phyloP scores from a whole-genome alignment of 2,329 filamentous ascomycete species.

The Cadophora malorum region DNA sequence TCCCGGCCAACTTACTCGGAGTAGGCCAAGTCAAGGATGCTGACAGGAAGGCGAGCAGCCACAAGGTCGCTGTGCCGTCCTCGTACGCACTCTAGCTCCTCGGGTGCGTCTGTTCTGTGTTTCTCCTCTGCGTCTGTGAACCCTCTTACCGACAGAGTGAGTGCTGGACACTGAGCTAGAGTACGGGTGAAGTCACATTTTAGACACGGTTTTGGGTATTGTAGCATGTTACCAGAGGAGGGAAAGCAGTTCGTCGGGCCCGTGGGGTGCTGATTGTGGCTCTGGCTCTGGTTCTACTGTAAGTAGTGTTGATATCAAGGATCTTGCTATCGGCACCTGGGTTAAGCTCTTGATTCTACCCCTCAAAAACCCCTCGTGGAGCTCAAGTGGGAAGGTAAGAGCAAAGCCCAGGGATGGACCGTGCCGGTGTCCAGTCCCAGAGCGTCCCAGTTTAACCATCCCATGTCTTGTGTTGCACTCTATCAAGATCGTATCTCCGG shows the following conservation, averaged over 20 bases:
- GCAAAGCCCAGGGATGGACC: conserved; percentile 14
- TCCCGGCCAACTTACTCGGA: background rate
- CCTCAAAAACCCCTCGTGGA: conserved; percentile 2
- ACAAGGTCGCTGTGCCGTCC: conserved; percentile 13
- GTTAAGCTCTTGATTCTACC: background rate
- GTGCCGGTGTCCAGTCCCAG: conserved; percentile 14
- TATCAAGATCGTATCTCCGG: conserved; percentile 18
- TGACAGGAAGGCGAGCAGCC: conserved; percentile 7
- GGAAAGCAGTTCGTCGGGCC: background rate
- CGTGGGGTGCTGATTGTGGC: background rate
- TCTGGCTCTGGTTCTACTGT: background rate
- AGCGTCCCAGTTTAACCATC: background rate
- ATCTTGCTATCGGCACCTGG: background rate
- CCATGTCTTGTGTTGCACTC: background rate
- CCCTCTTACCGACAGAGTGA: background rate
- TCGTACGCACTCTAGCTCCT: conserved; percentile 1
- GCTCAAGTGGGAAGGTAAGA: conserved; percentile 14
- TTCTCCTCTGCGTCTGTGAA: conserved; percentile 11
- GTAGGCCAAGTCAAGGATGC: conserved; percentile 1
- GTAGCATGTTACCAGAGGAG: background rate
- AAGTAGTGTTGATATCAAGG: conserved; percentile 1
- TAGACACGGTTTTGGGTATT: background rate
- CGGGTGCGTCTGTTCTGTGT: conserved; percentile 13
- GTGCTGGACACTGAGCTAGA: background rate
- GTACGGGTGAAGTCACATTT: conserved; percentile 5